phyloP scores from a whole-genome alignment of 148 eudicot species.

The Camellia granthamiana region DNA sequence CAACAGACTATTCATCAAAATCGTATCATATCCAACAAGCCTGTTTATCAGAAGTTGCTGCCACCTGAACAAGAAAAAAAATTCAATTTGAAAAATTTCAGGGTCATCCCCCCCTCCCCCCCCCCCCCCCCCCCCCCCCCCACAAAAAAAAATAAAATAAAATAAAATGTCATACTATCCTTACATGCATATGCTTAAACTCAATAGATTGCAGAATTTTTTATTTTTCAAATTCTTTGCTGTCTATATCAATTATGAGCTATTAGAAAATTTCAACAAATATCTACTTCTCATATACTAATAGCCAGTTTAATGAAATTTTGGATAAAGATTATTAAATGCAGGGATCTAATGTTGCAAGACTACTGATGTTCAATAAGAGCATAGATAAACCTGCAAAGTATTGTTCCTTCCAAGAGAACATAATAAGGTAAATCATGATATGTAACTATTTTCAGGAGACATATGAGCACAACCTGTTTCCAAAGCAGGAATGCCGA shows the following conservation, averaged over 20 bases:
- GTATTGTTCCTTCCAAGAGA: background rate
- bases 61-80: constrained; percentile 61
- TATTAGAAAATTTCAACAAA: background rate
- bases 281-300: background rate
- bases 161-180: background rate
- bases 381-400: background rate
- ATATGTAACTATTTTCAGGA: background rate
- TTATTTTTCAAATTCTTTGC: background rate
- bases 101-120: too few relatives aligned
- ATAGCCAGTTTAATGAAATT: background rate
- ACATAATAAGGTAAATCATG: background rate
- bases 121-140: too few relatives aligned
- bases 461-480: constrained; percentile 47
- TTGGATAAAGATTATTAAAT: background rate
- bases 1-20: constrained; percentile 90
- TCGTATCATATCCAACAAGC: constrained; percentile 96
- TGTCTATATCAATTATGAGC: background rate
- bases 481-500: constrained; percentile 88
- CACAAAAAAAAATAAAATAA: background rate
- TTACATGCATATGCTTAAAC: background rate
- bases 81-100: background rate
- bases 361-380: background rate
- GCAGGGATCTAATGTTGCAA: background rate
- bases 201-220: background rate
- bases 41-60: constrained; percentile 95